Percentiles rank a stretch among this genome's conserved stretches.
Evolutionary conservation across 352 stramenopile genomes (phyloP).

Genomic region (Globisporangium orthogonon): DNA sequence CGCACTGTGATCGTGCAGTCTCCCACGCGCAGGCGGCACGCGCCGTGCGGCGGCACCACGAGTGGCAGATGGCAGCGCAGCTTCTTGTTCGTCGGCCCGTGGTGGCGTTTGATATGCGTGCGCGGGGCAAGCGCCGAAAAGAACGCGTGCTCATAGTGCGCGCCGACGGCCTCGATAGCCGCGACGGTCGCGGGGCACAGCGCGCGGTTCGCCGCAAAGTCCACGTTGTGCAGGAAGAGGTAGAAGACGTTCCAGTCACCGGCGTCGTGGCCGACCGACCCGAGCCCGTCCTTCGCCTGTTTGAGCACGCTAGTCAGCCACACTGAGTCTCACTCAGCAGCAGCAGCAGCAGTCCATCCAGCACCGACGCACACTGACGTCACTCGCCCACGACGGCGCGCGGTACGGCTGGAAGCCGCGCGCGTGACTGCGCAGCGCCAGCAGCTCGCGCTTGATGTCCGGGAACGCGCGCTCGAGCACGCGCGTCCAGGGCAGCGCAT

Average conservation of each 20-base stretch:
- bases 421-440: conserved; percentile 27
- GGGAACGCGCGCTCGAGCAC: conserved; percentile 42
- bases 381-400: conserved; percentile 62
- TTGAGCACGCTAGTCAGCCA: background rate
- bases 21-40: conserved; percentile 68
- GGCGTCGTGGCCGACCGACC: conserved; percentile 65
- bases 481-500: conserved; percentile 35
- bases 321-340: background rate
- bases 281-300: conserved; percentile 62
- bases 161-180: conserved; percentile 50
- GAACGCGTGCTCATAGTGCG: conserved; percentile 81
- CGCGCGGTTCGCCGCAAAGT: conserved; percentile 62
- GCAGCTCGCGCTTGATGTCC: conserved; percentile 56
- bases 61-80: conserved; percentile 83
- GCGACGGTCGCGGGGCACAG: conserved; percentile 56
- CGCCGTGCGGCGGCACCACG: conserved; percentile 47
- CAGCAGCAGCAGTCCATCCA: background rate
- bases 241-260: conserved; percentile 90
- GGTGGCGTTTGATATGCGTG: conserved; percentile 78
- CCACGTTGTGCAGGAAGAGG: conserved; percentile 81
- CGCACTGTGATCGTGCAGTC: conserved; percentile 58
- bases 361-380: conserved; percentile 26
- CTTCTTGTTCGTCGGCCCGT: conserved; percentile 91
- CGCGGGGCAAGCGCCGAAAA: conserved; percentile 79
- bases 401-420: conserved; percentile 73